Evolutionary conservation across 345 rosid genomes (phyloP).

Genomic region (Microthlaspi erraticum): DNA sequence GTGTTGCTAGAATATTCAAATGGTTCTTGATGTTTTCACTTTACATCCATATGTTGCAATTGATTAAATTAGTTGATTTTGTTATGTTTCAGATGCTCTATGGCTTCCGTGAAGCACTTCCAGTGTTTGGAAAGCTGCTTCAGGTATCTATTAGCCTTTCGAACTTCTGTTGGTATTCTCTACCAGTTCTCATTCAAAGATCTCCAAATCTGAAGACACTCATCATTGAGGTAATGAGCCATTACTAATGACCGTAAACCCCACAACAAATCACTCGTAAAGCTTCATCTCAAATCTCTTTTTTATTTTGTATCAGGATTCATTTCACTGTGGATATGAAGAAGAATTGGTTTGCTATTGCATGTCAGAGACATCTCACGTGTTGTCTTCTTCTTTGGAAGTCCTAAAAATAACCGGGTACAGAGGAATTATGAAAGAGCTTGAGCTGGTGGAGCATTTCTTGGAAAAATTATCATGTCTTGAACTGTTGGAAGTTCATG

Average conservation of each 20-base stretch:
- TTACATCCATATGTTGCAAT: no score
- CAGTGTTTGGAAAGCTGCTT: constrained; percentile 8
- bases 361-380: neutral
- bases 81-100: neutral
- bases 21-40: neutral
- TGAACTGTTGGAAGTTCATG: neutral
- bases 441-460: neutral
- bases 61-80: no score
- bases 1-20: neutral
- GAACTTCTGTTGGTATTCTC: neutral
- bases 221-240: neutral
- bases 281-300: no score
- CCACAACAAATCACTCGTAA: neutral
- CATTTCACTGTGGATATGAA: neutral
- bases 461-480: constrained; percentile 3
- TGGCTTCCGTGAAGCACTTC: neutral
- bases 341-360: neutral
- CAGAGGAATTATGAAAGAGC: neutral
- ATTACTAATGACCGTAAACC: neutral
- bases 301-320: neutral
- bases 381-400: neutral
- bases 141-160: neutral
- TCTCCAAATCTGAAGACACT: constrained; percentile 20
- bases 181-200: neutral
- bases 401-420: neutral